These are phyloP conservation scores for Arabidopsis lyrata DNA, from an alignment of 441 rosid species.

Conservation along the genomic window DNA sequence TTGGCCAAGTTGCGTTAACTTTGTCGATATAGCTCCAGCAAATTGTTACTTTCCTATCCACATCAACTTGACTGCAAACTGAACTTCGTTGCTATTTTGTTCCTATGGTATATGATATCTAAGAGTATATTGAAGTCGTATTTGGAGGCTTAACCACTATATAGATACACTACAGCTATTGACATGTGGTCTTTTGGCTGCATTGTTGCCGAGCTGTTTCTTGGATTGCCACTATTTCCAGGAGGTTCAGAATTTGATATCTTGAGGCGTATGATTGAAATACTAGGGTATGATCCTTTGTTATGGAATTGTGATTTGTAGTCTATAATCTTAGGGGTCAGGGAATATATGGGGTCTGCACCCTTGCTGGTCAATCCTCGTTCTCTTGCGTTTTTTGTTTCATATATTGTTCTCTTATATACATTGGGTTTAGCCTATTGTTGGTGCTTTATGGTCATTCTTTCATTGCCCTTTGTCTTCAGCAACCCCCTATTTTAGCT, in stretches of 20 bases:
- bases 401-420: constrained; percentile 7
- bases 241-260: constrained; percentile 99
- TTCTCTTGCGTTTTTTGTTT: constrained; percentile 22
- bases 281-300: constrained; percentile 77
- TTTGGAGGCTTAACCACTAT: constrained; percentile 58
- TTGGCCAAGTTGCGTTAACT: constrained; percentile 1
- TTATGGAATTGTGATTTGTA: constrained; percentile 24
- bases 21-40: constrained; percentile 23
- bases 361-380: constrained; percentile 12
- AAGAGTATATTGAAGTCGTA: constrained; percentile 9
- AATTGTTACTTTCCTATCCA: constrained; percentile 7
- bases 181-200: constrained; percentile 99
- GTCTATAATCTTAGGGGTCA: constrained; percentile 1
- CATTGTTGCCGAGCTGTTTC: constrained; percentile 98
- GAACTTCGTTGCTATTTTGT: constrained; percentile 2
- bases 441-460: background rate
- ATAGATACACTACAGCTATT: constrained; percentile 94
- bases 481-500: constrained; percentile 22
- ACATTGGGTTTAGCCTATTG: constrained; percentile 10
- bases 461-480: constrained; percentile 15
- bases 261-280: constrained; percentile 89
- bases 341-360: constrained; percentile 20
- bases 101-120: constrained; percentile 25
- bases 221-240: constrained; percentile 98
- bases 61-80: constrained; percentile 25